Conservation (phyloP, 768 basidiomycete genomes). For the Xerocomellus intermedius region DNA sequence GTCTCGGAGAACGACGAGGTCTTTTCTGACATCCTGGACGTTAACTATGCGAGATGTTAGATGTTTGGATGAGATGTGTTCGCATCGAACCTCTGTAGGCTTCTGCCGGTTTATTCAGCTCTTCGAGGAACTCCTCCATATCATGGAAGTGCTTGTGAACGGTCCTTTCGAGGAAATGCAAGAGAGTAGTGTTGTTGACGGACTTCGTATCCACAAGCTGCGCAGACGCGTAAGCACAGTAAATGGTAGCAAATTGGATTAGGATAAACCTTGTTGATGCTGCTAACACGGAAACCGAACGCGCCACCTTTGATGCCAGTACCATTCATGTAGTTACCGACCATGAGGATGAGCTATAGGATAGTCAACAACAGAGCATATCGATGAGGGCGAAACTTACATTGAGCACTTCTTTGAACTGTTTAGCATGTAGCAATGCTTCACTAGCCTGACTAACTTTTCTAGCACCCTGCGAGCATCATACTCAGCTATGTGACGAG, state of each 20-base stretch:
- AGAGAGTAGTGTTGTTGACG: constrained; percentile 86
- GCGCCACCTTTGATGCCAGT: constrained; percentile 95
- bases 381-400: constrained; percentile 41
- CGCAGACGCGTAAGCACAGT: constrained; percentile 1
- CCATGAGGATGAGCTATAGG: constrained; percentile 77
- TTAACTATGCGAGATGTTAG: constrained; percentile 57
- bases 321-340: constrained; percentile 99
- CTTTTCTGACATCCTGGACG: constrained; percentile 80
- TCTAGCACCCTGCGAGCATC: constrained; percentile 59
- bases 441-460: constrained; percentile 82
- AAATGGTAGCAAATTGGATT: background rate
- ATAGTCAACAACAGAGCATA: constrained; percentile 2
- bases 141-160: constrained; percentile 84
- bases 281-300: constrained; percentile 94
- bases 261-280: constrained; percentile 84
- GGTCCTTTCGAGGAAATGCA: constrained; percentile 92
- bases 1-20: constrained; percentile 65
- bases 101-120: constrained; percentile 85
- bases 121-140: constrained; percentile 86
- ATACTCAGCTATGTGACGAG: constrained; percentile 7
- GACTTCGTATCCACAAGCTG: constrained; percentile 98
- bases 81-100: constrained; percentile 78
- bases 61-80: background rate
- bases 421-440: constrained; percentile 73
- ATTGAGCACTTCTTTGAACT: constrained; percentile 87